These are phyloP conservation scores for Primulina tabacum DNA, from an alignment of 257 asterid genomes.

Conservation along the genomic window DNA sequence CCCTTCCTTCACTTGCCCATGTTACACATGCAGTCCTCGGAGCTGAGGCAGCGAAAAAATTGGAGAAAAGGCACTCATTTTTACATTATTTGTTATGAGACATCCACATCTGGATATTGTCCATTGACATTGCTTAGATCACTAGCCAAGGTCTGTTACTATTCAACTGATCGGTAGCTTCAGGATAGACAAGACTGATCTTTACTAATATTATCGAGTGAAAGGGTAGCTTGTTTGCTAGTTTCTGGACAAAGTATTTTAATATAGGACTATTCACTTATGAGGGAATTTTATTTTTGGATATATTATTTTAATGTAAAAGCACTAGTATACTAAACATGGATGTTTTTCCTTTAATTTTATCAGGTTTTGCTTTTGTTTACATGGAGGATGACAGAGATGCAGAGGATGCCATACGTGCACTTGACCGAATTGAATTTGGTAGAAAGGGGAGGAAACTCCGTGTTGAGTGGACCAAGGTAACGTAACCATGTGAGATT, in stretches of 20 bases:
- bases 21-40: constrained; percentile 47
- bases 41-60: constrained; percentile 58
- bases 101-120: constrained; percentile 55
- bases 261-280: constrained; percentile 11
- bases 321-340: not conserved
- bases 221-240: constrained; percentile 32
- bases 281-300: constrained; percentile 22
- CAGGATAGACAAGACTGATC: constrained; percentile 40
- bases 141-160: constrained; percentile 62
- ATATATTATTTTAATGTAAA: constrained; percentile 6
- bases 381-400: constrained; percentile 89
- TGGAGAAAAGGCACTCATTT: constrained; percentile 47
- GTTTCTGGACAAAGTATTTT: constrained; percentile 23
- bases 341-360: not conserved
- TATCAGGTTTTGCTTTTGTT: constrained; percentile 58
- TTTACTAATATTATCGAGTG: constrained; percentile 37
- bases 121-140: constrained; percentile 62
- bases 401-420: constrained; percentile 81
- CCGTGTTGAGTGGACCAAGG: constrained; percentile 96
- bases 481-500: constrained; percentile 13
- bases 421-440: constrained; percentile 69
- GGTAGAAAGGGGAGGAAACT: constrained; percentile 81
- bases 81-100: constrained; percentile 34
- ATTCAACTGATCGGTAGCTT: constrained; percentile 43
- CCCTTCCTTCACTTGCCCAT: constrained; percentile 57